phyloP scores from a whole-genome alignment of 129 eudicot genomes.

The Apium graveolens region DNA sequence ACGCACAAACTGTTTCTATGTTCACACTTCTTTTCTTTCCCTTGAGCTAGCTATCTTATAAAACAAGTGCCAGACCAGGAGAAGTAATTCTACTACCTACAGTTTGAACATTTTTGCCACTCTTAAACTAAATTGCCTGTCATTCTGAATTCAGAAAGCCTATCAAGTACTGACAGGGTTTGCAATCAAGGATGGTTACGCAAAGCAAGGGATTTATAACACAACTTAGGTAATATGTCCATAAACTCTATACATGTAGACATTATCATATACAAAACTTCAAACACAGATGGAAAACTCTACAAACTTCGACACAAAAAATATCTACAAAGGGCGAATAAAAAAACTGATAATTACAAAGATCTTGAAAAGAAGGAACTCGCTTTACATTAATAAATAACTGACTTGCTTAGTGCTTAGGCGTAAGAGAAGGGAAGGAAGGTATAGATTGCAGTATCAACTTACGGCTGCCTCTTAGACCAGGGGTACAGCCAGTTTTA shows the following conservation, averaged over 20 bases:
- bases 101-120: background rate
- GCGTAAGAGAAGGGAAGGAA: slow-evolving; percentile 78
- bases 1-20: too few relatives aligned
- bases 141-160: background rate
- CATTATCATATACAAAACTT: background rate
- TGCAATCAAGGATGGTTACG: background rate
- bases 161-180: too few relatives aligned
- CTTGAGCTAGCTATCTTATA: background rate
- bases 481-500: slow-evolving; percentile 28
- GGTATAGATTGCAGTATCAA: slow-evolving; percentile 86
- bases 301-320: background rate
- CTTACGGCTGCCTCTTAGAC: slow-evolving; percentile 75
- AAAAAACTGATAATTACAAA: slow-evolving; percentile 4
- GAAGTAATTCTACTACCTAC: background rate
- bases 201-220: background rate
- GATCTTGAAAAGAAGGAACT: background rate
- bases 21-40: too few relatives aligned
- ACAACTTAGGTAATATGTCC: background rate
- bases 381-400: background rate
- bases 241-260: background rate
- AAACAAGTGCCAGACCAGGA: background rate
- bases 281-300: background rate
- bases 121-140: background rate
- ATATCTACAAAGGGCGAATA: background rate
- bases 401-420: slow-evolving; percentile 32